Percentiles rank a stretch among this genome's conserved stretches.
phyloP scores from a whole-genome alignment of 306 rosid species.

The Comarum palustre region DNA sequence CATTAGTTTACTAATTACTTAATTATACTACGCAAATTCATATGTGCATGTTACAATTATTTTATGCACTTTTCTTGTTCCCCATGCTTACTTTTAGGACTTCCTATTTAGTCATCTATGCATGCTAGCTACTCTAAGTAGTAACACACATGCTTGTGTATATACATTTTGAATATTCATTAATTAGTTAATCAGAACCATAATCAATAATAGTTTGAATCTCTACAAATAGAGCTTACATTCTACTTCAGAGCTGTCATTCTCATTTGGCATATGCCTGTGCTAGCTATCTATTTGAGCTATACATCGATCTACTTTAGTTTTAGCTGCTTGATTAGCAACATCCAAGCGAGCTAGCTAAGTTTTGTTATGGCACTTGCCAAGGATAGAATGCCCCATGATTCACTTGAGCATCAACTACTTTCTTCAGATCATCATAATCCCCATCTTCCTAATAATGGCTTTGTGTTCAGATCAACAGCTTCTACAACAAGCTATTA shows the following conservation, averaged over 20 bases:
- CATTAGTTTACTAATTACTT: conserved; percentile 17
- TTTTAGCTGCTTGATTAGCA: not conserved
- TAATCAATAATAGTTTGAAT: conserved; percentile 27
- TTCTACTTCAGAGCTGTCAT: conserved; percentile 20
- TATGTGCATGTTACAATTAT: not conserved
- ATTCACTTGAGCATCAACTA: conserved; percentile 12
- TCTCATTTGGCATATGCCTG: conserved; percentile 14
- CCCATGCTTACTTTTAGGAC: conserved; percentile 22
- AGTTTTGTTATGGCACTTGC: conserved; percentile 42
- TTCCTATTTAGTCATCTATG: not conserved
- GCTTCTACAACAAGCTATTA: not conserved
- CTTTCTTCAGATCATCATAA: conserved; percentile 19
- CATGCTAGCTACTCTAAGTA: not conserved
- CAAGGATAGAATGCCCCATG: conserved; percentile 35
- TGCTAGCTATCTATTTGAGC: conserved; percentile 5
- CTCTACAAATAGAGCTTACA: conserved; percentile 43
- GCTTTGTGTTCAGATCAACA: conserved; percentile 25
- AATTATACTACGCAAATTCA: not conserved
- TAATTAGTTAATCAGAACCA: not conserved
- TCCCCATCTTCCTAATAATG: conserved; percentile 11
- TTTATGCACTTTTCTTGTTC: conserved; percentile 3
- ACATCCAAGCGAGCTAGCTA: not conserved
- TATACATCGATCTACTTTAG: not conserved
- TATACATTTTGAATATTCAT: conserved; percentile 2
- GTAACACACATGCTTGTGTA: conserved; percentile 12